Percentiles rank a stretch among this genome's conserved stretches.
Evolutionary conservation across 495 filamentous ascomycete genomes (phyloP).

Genomic region (Rusavskia elegans): DNA sequence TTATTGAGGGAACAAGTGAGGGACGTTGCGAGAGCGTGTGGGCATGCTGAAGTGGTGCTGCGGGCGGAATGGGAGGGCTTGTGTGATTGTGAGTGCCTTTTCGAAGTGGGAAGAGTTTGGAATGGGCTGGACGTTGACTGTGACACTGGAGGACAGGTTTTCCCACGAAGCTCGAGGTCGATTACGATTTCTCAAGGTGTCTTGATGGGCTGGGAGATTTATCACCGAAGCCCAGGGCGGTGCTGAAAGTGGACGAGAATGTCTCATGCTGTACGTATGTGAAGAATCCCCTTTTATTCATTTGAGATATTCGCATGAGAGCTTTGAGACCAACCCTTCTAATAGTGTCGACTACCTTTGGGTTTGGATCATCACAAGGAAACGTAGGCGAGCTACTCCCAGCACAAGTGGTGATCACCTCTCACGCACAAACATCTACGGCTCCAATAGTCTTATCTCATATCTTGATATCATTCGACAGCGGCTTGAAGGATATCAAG

Average conservation of each 20-base stretch:
- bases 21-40: not conserved
- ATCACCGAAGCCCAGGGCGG: constrained; percentile 44
- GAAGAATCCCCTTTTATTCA: not conserved
- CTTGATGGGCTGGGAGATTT: constrained; percentile 36
- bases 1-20: not conserved
- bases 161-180: constrained; percentile 43
- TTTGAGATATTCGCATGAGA: not conserved
- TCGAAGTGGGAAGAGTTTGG: not conserved
- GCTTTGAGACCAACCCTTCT: not conserved
- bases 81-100: not conserved
- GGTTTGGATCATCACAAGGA: constrained; percentile 58
- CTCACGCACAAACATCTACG: constrained; percentile 45
- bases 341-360: constrained; percentile 49
- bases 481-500: constrained; percentile 44
- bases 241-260: constrained; percentile 49
- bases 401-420: constrained; percentile 60
- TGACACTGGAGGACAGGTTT: constrained; percentile 28
- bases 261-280: constrained; percentile 40
- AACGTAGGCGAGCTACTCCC: constrained; percentile 66
- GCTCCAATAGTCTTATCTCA: constrained; percentile 47
- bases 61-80: constrained; percentile 14
- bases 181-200: constrained; percentile 59
- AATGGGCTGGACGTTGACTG: not conserved
- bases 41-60: constrained; percentile 31
- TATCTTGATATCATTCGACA: constrained; percentile 52